These are phyloP conservation scores for Termitomyces sp. DNA, from an alignment of 768 basidiomycete species.

Conservation along the genomic window DNA sequence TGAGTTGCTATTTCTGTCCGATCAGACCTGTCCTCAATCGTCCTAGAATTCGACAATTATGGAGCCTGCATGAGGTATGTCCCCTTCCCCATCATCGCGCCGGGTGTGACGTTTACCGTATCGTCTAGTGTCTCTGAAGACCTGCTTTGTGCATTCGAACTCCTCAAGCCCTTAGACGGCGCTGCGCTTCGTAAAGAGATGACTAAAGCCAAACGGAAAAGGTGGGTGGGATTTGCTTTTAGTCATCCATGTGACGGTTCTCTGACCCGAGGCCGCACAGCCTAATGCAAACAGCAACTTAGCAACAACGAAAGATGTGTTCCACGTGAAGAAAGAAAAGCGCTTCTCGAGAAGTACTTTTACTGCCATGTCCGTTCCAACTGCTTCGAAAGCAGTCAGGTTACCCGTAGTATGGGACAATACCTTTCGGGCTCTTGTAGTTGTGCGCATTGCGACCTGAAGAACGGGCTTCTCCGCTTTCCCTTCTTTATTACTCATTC, in stretches of 20 bases:
- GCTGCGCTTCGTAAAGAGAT: constrained; percentile 95
- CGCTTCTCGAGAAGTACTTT: not conserved
- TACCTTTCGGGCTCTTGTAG: not conserved
- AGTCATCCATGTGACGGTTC: not conserved
- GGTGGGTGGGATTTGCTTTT: constrained; percentile 27
- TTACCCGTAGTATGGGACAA: not conserved
- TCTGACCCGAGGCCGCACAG: constrained; percentile 2
- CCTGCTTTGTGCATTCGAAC: constrained; percentile 93
- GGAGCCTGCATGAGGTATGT: constrained; percentile 89
- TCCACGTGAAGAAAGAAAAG: not conserved
- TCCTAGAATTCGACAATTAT: constrained; percentile 87
- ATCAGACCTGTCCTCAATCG: constrained; percentile 12
- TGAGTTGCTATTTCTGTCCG: constrained; percentile 34
- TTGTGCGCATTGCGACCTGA: constrained; percentile 6
- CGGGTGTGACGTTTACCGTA: constrained; percentile 6
- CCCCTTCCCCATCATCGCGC: constrained; percentile 1
- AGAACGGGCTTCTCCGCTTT: constrained; percentile 9
- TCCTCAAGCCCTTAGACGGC: constrained; percentile 92
- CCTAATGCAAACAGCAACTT: constrained; percentile 16
- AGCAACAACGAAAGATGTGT: not conserved
- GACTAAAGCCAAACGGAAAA: constrained; percentile 98
- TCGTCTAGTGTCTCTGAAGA: constrained; percentile 86
- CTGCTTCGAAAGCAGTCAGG: constrained; percentile 9
- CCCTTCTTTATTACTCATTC: constrained; percentile 5
- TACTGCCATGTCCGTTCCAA: not conserved